phyloP scores from a whole-genome alignment of 1,284 basidiomycete genomes.

The Rhizoctonia solani region DNA sequence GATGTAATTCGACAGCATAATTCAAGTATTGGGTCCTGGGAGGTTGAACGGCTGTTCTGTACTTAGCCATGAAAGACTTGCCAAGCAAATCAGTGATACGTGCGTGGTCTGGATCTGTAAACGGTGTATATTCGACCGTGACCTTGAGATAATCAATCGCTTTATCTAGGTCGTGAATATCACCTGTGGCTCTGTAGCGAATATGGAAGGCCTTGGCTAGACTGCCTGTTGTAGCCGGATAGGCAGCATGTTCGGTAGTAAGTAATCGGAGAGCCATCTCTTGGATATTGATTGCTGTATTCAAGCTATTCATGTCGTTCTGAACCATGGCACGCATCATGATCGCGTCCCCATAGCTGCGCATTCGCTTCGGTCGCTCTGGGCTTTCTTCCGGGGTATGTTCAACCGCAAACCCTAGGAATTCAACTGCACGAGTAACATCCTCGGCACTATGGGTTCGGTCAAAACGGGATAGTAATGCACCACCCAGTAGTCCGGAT shows the following conservation, averaged over 20 bases:
- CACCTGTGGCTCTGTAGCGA: not conserved
- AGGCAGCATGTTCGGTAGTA: not conserved
- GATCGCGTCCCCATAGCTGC: constrained; percentile 18
- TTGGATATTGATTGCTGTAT: constrained; percentile 3
- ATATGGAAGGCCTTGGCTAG: constrained; percentile 12
- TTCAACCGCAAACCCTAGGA: not conserved
- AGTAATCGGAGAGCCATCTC: not conserved
- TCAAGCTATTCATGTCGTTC: not conserved
- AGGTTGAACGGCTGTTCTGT: not conserved
- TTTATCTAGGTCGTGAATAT: not conserved
- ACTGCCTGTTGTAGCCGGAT: constrained; percentile 1
- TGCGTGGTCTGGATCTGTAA: constrained; percentile 10
- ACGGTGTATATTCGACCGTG: constrained; percentile 14
- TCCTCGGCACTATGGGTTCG: not conserved
- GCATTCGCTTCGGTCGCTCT: constrained; percentile 18
- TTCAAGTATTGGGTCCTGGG: not conserved
- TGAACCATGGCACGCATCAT: constrained; percentile 6
- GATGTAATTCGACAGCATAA: constrained; percentile 13
- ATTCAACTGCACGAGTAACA: not conserved
- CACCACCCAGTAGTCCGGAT: not conserved
- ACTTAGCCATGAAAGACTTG: constrained; percentile 9
- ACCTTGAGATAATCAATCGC: constrained; percentile 19
- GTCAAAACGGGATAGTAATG: constrained; percentile 7
- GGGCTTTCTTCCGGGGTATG: not conserved
- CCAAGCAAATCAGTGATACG: not conserved